Conservation (phyloP, 192 early-diverging fungal genomes). For the Podila verticillata region DNA sequence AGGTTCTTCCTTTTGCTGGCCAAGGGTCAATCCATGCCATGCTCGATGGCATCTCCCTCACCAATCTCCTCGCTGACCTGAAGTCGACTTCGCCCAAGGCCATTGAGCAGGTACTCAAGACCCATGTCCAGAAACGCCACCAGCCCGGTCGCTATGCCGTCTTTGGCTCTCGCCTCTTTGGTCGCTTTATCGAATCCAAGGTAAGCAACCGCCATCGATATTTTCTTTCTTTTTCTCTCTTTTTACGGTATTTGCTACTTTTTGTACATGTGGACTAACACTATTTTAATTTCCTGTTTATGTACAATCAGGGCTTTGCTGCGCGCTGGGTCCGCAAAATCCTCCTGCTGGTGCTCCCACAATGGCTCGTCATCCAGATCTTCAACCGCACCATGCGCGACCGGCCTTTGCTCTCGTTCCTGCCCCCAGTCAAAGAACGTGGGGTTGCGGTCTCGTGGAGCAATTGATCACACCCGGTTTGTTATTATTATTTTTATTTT, state of each 20-base stretch:
- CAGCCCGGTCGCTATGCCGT: constrained; percentile 6
- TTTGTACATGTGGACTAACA: too few species aligned
- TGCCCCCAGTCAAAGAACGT: constrained; percentile 23
- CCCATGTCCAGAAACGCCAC: constrained; percentile 3
- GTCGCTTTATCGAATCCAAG: constrained; percentile 10
- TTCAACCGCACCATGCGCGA: constrained; percentile 27
- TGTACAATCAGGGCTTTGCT: background rate
- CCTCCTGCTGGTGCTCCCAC: constrained; percentile 5
- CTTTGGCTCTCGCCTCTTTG: constrained; percentile 27
- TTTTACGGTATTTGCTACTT: too few species aligned
- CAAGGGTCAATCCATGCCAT: constrained; percentile 31
- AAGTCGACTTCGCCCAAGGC: background rate
- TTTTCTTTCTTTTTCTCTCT: background rate
- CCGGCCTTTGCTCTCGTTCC: constrained; percentile 23
- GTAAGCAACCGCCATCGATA: background rate
- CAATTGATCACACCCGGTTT: background rate
- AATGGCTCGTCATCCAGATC: background rate
- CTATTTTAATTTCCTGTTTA: background rate
- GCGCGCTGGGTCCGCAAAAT: constrained; percentile 14
- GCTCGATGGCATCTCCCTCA: constrained; percentile 26
- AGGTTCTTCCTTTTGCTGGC: constrained; percentile 36
- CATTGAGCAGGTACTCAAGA: constrained; percentile 9
- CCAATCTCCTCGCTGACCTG: constrained; percentile 16
- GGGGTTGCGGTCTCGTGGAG: constrained; percentile 15
- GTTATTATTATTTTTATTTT: too few species aligned